Evolutionary conservation across 139 green algal species (phyloP), one percentile per base, ranked within the genome.

Genomic region (Tetraselmis striata): DNA sequence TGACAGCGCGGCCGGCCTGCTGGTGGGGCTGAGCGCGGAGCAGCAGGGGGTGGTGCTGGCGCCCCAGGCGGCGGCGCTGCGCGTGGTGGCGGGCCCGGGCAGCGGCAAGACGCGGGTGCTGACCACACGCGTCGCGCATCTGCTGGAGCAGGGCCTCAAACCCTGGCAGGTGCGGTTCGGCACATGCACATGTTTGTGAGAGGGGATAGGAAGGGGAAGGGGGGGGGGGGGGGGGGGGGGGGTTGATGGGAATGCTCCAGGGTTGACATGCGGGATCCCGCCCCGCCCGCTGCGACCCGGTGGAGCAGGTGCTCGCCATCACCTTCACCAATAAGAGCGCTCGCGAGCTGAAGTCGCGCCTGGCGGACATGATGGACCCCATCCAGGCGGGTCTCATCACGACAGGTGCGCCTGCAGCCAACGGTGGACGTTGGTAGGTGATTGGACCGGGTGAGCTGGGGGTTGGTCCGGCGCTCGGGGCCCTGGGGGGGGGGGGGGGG

Each of bases 51-150:
- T 32, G 77, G 77, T 80, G 77, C 28, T 80, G n/a, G 77, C 77
- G 77, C 77, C 77, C 5, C 23, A 25, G n/a, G 29, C 2, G 29
- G 28, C 28, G 28, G 29, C 77, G 77, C 29, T 80, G 77, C 77
- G 31, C 22, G 77, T 78, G 11, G 80, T 78, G 30, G 67, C 67
- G 24, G 5, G 87, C 11, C 78, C 78, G 11, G 78, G 87, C 18
- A 85, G 77, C 28, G 87, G 87, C n/a, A 91, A 91, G 77, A 91
- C 87, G 31, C 78, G 84, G 2, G 87, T 88, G 75, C 81, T 91
- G 11, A 83, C 82, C 11, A 30, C 78, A 11, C 82, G 87, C 18
- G 87, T 89, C 2, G 79, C 81, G 29, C 79, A 88, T 28, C 79
- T 91, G 58, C 76, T 90, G 23, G 31, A 76, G 0, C 77, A 86